Evolutionary conservation across 2,329 filamentous ascomycete species (phyloP).

Genomic region (Colletotrichum euphorbiae): DNA sequence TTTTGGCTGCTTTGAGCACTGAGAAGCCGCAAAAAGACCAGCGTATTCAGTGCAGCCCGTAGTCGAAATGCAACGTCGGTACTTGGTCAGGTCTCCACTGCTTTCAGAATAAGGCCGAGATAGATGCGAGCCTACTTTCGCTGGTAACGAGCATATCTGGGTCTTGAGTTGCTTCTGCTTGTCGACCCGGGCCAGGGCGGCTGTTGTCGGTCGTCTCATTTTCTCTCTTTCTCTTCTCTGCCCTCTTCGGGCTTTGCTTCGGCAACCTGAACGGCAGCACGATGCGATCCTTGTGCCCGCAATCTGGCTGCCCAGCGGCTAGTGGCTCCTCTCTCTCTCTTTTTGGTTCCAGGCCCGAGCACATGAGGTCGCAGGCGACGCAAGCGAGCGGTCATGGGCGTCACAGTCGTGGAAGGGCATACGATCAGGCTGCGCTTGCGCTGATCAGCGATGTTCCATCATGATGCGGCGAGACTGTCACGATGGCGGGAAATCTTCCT

Average conservation of each 20-base stretch:
- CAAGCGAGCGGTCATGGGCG: neutral
- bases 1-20: neutral
- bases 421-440: too few species aligned
- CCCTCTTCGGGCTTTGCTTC: conserved; percentile 6
- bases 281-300: conserved; percentile 14
- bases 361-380: too few species aligned
- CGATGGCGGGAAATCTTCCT: too few species aligned
- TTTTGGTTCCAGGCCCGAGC: too few species aligned
- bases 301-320: conserved; percentile 19
- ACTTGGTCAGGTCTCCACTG: conserved; percentile 33
- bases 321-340: neutral
- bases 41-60: conserved; percentile 1
- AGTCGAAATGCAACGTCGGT: conserved; percentile 31
- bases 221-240: neutral
- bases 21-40: conserved; percentile 9
- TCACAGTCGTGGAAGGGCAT: neutral
- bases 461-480: too few species aligned
- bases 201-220: neutral
- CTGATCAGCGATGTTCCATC: too few species aligned
- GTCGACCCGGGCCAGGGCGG: neutral
- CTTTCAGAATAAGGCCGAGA: conserved; percentile 36
- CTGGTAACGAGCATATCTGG: neutral
- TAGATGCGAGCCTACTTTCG: conserved; percentile 3
- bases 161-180: neutral
- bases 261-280: neutral